phyloP scores from a whole-genome alignment of 768 basidiomycete species.

The Tephrocybe sp. region DNA sequence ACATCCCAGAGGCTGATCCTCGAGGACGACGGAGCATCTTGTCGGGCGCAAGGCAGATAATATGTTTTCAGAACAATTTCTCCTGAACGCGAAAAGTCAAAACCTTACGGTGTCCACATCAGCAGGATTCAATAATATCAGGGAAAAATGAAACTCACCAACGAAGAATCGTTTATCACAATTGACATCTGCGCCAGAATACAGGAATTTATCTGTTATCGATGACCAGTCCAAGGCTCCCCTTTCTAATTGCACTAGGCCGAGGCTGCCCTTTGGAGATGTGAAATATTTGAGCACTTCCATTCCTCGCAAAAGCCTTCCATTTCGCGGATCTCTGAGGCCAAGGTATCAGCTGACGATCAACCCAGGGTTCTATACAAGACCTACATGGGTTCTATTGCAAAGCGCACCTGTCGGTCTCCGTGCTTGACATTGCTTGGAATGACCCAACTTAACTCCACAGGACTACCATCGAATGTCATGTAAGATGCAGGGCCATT shows the following conservation, averaged over 20 bases:
- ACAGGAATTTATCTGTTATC: slow-evolving; percentile 28
- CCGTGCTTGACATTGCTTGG: slow-evolving; percentile 20
- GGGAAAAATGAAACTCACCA: slow-evolving; percentile 18
- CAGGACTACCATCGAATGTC: slow-evolving; percentile 33
- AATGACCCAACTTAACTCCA: slow-evolving; percentile 33
- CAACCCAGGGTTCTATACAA: background rate
- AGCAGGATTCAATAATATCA: background rate
- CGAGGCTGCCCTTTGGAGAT: slow-evolving; percentile 26
- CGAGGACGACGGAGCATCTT: slow-evolving; percentile 4
- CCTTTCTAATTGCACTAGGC: slow-evolving; percentile 23
- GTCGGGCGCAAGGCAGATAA: slow-evolving; percentile 24
- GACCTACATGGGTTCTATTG: slow-evolving; percentile 32
- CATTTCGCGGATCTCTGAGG: slow-evolving; percentile 28
- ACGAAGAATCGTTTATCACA: slow-evolving; percentile 29
- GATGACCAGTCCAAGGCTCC: slow-evolving; percentile 27
- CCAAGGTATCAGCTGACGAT: background rate
- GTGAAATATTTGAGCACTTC: slow-evolving; percentile 28
- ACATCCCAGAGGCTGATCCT: slow-evolving; percentile 23
- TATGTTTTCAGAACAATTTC: slow-evolving; percentile 29
- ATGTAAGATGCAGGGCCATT: slow-evolving; percentile 25
- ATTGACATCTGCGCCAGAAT: slow-evolving; percentile 20
- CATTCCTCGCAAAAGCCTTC: slow-evolving; percentile 22
- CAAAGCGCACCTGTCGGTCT: slow-evolving; percentile 30
- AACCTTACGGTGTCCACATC: slow-evolving; percentile 18
- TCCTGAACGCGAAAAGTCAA: slow-evolving; percentile 28